Conservation (phyloP, 768 basidiomycete genomes). For the Naematelia aurantialba region DNA sequence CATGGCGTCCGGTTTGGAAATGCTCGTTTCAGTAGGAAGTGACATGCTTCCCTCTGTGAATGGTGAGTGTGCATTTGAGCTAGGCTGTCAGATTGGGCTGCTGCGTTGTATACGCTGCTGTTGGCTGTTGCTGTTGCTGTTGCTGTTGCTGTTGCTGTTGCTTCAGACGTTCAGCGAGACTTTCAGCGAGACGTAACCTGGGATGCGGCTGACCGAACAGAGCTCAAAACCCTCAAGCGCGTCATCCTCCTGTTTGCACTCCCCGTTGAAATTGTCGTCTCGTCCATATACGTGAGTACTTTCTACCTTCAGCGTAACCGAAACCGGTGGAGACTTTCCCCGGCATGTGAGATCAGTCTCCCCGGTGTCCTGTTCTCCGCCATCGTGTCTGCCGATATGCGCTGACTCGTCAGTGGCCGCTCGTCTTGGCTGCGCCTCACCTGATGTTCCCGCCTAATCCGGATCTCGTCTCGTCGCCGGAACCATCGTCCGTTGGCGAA, state of each 20-base stretch:
- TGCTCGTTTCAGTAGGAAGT: constrained; percentile 52
- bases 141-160: too few species aligned
- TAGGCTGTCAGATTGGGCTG: too few species aligned
- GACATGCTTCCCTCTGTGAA: constrained; percentile 53
- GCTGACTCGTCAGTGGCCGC: constrained; percentile 55
- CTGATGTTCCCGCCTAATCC: constrained; percentile 57
- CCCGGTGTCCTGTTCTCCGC: too few species aligned
- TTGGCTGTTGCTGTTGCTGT: not conserved
- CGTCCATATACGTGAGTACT: constrained; percentile 58
- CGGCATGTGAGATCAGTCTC: too few species aligned
- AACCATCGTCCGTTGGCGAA: constrained; percentile 26
- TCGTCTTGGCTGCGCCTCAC: constrained; percentile 58
- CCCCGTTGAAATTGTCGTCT: constrained; percentile 60
- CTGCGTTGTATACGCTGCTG: not conserved
- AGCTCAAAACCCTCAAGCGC: constrained; percentile 57
- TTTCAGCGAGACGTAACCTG: too few species aligned
- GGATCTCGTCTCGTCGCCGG: constrained; percentile 27
- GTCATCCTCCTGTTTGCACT: constrained; percentile 62
- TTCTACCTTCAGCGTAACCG: not conserved
- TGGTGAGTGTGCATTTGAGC: constrained; percentile 49
- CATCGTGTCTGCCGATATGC: not conserved
- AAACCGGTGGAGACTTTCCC: constrained; percentile 10
- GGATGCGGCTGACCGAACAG: too few species aligned
- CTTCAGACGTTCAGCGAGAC: too few species aligned
- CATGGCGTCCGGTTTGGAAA: constrained; percentile 52